A percentile compares a stretch with the other conserved stretches of the same genome.
Conservation (phyloP, 2,329 filamentous ascomycete genomes). For the Xylaria sp. region DNA sequence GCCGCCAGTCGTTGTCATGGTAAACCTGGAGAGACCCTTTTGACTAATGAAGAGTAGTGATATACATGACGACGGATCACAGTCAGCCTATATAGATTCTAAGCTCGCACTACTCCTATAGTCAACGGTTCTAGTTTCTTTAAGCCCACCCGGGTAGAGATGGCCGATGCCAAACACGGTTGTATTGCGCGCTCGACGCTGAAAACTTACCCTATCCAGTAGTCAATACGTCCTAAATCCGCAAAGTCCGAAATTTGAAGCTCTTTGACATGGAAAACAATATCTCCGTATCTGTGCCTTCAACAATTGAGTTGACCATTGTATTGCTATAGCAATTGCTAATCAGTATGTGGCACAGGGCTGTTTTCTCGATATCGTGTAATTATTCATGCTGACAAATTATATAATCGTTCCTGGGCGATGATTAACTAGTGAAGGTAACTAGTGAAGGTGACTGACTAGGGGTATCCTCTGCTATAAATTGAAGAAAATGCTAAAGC, state of each 20-base stretch:
- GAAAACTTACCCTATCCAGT: neutral
- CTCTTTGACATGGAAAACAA: too few relatives aligned
- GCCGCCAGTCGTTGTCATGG: neutral
- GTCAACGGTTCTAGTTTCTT: neutral
- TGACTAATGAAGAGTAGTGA: neutral
- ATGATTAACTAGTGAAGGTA: too few relatives aligned
- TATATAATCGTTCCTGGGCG: neutral
- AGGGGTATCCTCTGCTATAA: neutral
- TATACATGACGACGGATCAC: neutral
- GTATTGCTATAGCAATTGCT: neutral
- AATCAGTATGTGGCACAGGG: neutral
- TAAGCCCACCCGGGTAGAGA: neutral
- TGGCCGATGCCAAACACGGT: neutral
- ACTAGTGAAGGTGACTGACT: neutral
- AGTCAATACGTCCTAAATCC: neutral
- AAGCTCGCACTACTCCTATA: neutral
- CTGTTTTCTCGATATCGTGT: neutral
- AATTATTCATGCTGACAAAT: constrained; percentile 7
- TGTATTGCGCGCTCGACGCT: neutral
- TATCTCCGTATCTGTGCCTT: neutral
- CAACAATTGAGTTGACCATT: neutral
- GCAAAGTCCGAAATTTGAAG: neutral
- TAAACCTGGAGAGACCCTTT: neutral
- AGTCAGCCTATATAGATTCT: too few relatives aligned
- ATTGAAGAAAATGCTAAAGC: too few relatives aligned